Evolutionary conservation across 225 moss, liverwort and hornwort species (phyloP).

Genomic region (Neckera pumila): DNA sequence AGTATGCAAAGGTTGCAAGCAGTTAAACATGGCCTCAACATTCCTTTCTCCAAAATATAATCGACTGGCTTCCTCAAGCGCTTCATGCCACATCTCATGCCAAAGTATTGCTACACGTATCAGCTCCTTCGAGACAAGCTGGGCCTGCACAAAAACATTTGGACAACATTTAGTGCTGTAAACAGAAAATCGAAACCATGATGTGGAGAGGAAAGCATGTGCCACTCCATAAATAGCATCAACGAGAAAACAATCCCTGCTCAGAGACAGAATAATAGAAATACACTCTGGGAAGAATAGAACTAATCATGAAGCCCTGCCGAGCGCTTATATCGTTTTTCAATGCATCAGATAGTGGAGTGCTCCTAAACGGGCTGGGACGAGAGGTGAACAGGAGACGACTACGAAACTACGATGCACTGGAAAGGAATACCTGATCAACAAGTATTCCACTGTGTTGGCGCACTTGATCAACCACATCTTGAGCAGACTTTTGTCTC

Average conservation of each 20-base stretch:
- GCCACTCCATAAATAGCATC: neutral
- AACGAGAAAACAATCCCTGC: neutral
- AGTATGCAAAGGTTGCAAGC: slow-evolving; percentile 75
- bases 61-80: slow-evolving; percentile 96
- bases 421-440: slow-evolving; percentile 59
- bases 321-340: neutral
- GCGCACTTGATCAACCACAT: slow-evolving; percentile 89
- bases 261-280: neutral
- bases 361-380: neutral
- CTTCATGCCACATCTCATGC: slow-evolving; percentile 99
- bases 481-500: slow-evolving; percentile 63
- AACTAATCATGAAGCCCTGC: neutral
- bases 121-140: slow-evolving; percentile 92
- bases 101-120: slow-evolving; percentile 97
- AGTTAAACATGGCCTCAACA: slow-evolving; percentile 83
- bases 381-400: neutral
- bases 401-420: neutral
- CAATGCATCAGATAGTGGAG: neutral
- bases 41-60: slow-evolving; percentile 93
- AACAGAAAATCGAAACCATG: neutral
- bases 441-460: slow-evolving; percentile 84
- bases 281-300: neutral
- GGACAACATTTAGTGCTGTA: neutral
- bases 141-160: slow-evolving; percentile 51
- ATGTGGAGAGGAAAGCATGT: neutral